A percentile compares a stretch with the other conserved stretches of the same genome.
These are phyloP conservation scores for Saussurea involucrata DNA, from an alignment of 129 eudicot species.

Conservation along the genomic window DNA sequence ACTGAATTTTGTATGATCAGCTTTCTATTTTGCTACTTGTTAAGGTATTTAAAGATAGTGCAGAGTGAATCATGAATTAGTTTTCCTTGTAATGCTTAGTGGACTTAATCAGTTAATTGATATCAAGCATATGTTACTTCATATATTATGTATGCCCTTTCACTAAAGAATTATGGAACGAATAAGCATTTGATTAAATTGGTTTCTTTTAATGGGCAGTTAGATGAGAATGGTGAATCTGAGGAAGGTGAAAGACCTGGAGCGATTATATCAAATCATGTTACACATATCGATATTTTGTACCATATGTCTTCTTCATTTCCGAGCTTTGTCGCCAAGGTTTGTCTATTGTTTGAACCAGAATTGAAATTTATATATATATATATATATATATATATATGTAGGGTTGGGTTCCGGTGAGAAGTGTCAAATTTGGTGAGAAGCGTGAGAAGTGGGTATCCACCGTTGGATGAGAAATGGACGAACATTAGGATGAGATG, in stretches of 20 bases:
- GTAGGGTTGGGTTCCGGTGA: too few species aligned
- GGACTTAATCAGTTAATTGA: neutral
- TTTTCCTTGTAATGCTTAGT: neutral
- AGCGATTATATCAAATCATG: slow-evolving; percentile 80
- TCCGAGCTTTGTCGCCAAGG: slow-evolving; percentile 99
- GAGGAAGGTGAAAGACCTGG: slow-evolving; percentile 71
- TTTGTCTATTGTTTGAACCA: slow-evolving; percentile 21
- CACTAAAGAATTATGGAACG: neutral
- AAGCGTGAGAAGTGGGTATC: too few species aligned
- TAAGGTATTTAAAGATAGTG: neutral
- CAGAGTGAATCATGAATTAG: neutral
- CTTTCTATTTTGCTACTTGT: neutral
- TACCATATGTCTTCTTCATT: slow-evolving; percentile 89
- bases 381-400: too few species aligned
- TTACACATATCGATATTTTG: slow-evolving; percentile 84
- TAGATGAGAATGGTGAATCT: slow-evolving; percentile 25
- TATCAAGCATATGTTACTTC: neutral
- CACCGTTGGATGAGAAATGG: too few species aligned
- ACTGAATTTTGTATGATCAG: neutral
- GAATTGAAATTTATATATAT: neutral
- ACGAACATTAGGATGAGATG: too few species aligned
- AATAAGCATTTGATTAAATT: neutral
- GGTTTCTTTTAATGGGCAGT: slow-evolving; percentile 31
- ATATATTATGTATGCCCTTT: neutral
- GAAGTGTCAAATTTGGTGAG: too few species aligned